These are phyloP conservation scores for Tetrapisispora fleetii DNA, from an alignment of 805 yeast genomes.

Conservation along the genomic window DNA sequence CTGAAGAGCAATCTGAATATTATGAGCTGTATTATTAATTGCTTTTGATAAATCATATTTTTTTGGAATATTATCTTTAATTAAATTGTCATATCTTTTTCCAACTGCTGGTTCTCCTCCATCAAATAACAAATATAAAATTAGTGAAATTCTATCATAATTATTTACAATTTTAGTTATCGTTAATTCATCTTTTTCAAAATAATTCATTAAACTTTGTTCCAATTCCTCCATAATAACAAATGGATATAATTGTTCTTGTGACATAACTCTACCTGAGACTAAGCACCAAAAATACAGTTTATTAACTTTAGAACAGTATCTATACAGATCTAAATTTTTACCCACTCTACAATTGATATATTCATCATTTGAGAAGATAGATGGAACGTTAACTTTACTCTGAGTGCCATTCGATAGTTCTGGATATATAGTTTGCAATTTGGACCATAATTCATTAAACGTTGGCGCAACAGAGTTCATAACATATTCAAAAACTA, in stretches of 20 bases:
- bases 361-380: not conserved
- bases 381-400: not conserved
- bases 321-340: conserved; percentile 16
- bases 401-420: not conserved
- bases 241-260: conserved; percentile 28
- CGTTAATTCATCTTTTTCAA: conserved; percentile 43
- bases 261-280: conserved; percentile 1
- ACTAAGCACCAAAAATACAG: conserved; percentile 22
- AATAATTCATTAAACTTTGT: conserved; percentile 46
- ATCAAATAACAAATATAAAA: conserved; percentile 71
- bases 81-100: conserved; percentile 47
- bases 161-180: conserved; percentile 54
- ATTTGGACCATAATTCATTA: conserved; percentile 15
- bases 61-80: conserved; percentile 60
- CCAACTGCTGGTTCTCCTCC: conserved; percentile 65
- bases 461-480: conserved; percentile 23
- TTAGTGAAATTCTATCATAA: conserved; percentile 56
- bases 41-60: conserved; percentile 28
- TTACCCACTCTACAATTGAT: conserved; percentile 12
- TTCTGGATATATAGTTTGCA: conserved; percentile 18
- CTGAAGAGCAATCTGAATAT: conserved; percentile 13
- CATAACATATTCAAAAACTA: conserved; percentile 22
- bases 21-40: conserved; percentile 30
- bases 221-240: conserved; percentile 43
- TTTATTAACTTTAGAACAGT: conserved; percentile 15